A percentile compares a stretch with the other conserved stretches of the same genome.
These are phyloP conservation scores for Berkeleyomyces basicola DNA, from an alignment of 2,329 filamentous ascomycete genomes.

Conservation along the genomic window DNA sequence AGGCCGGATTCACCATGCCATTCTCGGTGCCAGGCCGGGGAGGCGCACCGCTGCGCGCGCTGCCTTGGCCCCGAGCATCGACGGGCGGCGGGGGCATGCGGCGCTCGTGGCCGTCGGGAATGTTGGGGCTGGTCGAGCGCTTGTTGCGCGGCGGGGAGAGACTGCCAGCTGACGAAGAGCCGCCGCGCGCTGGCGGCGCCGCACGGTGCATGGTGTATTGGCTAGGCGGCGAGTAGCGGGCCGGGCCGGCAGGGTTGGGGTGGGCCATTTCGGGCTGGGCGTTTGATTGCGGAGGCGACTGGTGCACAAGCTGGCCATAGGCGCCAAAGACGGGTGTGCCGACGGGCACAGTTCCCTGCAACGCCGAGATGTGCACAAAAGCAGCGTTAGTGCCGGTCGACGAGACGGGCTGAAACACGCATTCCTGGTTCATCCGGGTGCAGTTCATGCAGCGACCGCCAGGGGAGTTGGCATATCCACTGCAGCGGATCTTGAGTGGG, in stretches of 20 bases:
- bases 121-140: conserved; percentile 27
- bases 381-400: conserved; percentile 35
- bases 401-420: conserved; percentile 43
- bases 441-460: conserved; percentile 45
- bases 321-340: conserved; percentile 37
- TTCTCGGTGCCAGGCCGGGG: conserved; percentile 11
- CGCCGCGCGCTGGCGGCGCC: conserved; percentile 19
- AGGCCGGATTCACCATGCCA: background rate
- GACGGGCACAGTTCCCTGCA: conserved; percentile 40
- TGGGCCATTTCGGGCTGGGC: background rate
- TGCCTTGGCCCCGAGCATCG: conserved; percentile 30
- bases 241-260: background rate
- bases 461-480: conserved; percentile 40
- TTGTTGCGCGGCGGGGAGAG: conserved; percentile 28
- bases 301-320: conserved; percentile 10
- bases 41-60: conserved; percentile 25
- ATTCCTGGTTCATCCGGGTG: conserved; percentile 44
- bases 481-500: conserved; percentile 37
- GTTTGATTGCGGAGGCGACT: conserved; percentile 13
- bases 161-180: conserved; percentile 25
- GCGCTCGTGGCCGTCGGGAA: conserved; percentile 25
- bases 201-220: conserved; percentile 2
- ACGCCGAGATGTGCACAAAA: conserved; percentile 41
- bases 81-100: conserved; percentile 29
- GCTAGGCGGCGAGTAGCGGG: background rate